Evolutionary conservation across 129 eudicot species (phyloP).

Genomic region (Smallanthus sonchifolius): DNA sequence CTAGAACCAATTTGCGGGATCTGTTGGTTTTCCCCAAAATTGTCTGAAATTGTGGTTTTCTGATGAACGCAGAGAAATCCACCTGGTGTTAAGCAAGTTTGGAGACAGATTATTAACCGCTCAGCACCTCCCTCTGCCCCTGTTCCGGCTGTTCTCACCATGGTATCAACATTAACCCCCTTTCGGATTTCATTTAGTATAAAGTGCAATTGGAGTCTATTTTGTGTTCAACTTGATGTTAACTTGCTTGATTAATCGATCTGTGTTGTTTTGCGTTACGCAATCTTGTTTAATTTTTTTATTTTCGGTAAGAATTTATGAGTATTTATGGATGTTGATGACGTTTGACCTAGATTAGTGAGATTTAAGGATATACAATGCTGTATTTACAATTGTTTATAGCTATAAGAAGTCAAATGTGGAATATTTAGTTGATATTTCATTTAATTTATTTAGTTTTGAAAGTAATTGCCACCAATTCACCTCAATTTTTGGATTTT

Average conservation of each 20-base stretch:
- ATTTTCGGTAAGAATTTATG: not conserved
- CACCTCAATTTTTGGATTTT: not conserved
- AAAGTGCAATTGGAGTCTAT: not conserved
- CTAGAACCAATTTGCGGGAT: slow-evolving; percentile 20
- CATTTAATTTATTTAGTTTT: not conserved
- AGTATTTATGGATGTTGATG: not conserved
- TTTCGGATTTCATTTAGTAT: not conserved
- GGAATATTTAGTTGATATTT: not conserved
- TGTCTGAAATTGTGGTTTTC: not conserved
- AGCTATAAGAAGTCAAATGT: not conserved
- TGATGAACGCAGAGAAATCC: slow-evolving; percentile 22
- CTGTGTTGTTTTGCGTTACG: not conserved
- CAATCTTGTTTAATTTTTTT: not conserved
- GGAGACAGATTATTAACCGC: slow-evolving; percentile 27
- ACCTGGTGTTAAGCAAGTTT: slow-evolving; percentile 24
- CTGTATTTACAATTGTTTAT: not conserved
- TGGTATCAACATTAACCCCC: not conserved
- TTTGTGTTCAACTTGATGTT: slow-evolving; percentile 5
- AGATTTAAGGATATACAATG: not conserved
- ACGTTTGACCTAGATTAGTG: not conserved
- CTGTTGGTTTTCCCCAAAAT: not conserved
- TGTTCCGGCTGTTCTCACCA: slow-evolving; percentile 2
- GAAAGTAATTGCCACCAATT: not conserved
- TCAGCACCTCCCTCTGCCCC: not conserved
- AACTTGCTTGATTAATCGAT: not conserved